These are phyloP conservation scores for Grammothele lineata DNA, from an alignment of 768 basidiomycete species.

Conservation along the genomic window DNA sequence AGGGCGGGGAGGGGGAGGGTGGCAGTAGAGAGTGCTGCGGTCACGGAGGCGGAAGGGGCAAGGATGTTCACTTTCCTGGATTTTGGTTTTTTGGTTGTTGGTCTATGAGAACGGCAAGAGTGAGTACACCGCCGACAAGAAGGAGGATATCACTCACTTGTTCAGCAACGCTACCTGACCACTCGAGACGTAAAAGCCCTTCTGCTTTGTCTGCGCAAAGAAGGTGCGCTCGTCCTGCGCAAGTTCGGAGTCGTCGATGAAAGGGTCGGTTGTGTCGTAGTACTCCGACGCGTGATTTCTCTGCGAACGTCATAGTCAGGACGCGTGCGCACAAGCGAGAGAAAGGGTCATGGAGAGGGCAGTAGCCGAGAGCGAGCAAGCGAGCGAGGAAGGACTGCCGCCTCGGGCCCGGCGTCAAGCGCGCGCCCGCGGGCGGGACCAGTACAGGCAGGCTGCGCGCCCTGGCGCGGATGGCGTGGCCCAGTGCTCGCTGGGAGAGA, in stretches of 20 bases:
- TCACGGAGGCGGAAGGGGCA: constrained; percentile 24
- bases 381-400: too few species aligned
- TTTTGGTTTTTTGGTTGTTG: constrained; percentile 65
- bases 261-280: constrained; percentile 89
- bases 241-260: constrained; percentile 97
- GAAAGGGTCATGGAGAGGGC: too few species aligned
- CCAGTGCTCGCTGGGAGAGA: too few species aligned
- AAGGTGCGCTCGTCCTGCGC: constrained; percentile 86
- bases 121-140: not conserved
- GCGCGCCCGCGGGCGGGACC: too few species aligned
- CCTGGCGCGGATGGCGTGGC: too few species aligned
- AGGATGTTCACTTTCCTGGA: constrained; percentile 47
- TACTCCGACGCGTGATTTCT: constrained; percentile 63
- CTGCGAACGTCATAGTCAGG: constrained; percentile 26
- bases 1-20: constrained; percentile 15
- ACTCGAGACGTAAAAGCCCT: constrained; percentile 87
- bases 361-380: too few species aligned
- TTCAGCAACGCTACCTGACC: constrained; percentile 87
- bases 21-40: constrained; percentile 23
- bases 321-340: too few species aligned
- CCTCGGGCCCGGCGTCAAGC: too few species aligned
- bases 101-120: constrained; percentile 26
- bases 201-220: constrained; percentile 88
- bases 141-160: constrained; percentile 39
- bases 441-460: too few species aligned